Conservation (phyloP, 1,139 yeast genomes). For the Yamadazyma jaroonii region DNA sequence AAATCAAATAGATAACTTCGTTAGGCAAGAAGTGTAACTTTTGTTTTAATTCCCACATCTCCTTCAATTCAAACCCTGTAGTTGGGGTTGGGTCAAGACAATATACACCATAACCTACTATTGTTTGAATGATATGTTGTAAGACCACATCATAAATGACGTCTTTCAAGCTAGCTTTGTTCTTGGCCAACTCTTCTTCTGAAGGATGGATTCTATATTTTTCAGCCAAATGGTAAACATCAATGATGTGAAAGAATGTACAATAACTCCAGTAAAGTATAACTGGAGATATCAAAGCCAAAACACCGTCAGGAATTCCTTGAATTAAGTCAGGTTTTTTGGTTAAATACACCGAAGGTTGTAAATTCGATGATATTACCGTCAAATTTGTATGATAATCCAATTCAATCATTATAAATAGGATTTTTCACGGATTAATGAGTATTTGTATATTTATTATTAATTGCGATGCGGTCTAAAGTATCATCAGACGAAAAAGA, state of each 20-base stretch:
- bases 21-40: constrained; percentile 39
- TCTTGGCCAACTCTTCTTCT: constrained; percentile 73
- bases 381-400: constrained; percentile 10
- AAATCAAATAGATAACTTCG: constrained; percentile 42
- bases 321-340: constrained; percentile 43
- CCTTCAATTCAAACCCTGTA: constrained; percentile 71
- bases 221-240: constrained; percentile 71
- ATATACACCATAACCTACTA: constrained; percentile 58
- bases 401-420: neutral
- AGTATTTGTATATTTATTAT: neutral
- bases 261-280: constrained; percentile 83
- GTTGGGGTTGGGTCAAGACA: constrained; percentile 58
- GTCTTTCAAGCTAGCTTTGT: constrained; percentile 65
- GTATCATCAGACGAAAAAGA: constrained; percentile 1
- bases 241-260: constrained; percentile 69
- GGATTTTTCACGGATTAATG: neutral
- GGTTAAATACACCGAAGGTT: constrained; percentile 15
- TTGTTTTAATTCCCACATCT: constrained; percentile 62
- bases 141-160: constrained; percentile 78
- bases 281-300: constrained; percentile 74
- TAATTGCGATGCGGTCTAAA: constrained; percentile 2
- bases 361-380: constrained; percentile 10
- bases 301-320: constrained; percentile 68
- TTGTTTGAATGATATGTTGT: constrained; percentile 81
- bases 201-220: constrained; percentile 87